Evolutionary conservation across 2,329 filamentous ascomycete species (phyloP).

Genomic region (Lachnellula suecica): DNA sequence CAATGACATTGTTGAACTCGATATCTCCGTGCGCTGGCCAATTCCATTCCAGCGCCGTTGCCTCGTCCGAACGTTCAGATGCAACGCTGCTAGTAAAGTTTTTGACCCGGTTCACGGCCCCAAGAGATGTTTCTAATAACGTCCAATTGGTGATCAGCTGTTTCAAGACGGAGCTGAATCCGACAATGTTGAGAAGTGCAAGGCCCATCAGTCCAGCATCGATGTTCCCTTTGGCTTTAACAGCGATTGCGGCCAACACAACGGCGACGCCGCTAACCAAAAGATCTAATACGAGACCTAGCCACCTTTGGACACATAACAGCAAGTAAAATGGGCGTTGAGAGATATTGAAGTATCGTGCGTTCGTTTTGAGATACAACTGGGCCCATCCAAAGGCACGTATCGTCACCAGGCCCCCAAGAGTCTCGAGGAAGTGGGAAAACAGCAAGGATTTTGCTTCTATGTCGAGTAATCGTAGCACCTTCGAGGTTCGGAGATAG

Average conservation of each 20-base stretch:
- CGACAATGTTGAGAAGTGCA: conserved; percentile 29
- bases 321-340: conserved; percentile 59
- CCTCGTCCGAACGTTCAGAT: conserved; percentile 39
- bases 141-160: conserved; percentile 23
- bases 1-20: not conserved
- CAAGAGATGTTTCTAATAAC: conserved; percentile 23
- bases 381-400: conserved; percentile 54
- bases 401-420: conserved; percentile 53
- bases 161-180: conserved; percentile 20
- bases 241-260: conserved; percentile 32
- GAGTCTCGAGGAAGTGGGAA: conserved; percentile 55
- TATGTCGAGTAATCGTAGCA: conserved; percentile 58
- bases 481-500: conserved; percentile 59
- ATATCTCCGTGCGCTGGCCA: not conserved
- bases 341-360: conserved; percentile 48
- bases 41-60: not conserved
- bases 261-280: conserved; percentile 28
- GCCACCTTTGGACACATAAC: conserved; percentile 57
- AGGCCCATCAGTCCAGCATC: conserved; percentile 27
- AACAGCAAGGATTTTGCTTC: conserved; percentile 62
- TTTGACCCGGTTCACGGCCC: conserved; percentile 20
- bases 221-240: conserved; percentile 24
- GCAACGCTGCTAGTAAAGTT: conserved; percentile 20
- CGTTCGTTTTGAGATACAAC: conserved; percentile 42
- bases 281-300: conserved; percentile 40